These are phyloP conservation scores for Aspergillus baeticus DNA, from an alignment of 495 filamentous ascomycete genomes.

Conservation along the genomic window DNA sequence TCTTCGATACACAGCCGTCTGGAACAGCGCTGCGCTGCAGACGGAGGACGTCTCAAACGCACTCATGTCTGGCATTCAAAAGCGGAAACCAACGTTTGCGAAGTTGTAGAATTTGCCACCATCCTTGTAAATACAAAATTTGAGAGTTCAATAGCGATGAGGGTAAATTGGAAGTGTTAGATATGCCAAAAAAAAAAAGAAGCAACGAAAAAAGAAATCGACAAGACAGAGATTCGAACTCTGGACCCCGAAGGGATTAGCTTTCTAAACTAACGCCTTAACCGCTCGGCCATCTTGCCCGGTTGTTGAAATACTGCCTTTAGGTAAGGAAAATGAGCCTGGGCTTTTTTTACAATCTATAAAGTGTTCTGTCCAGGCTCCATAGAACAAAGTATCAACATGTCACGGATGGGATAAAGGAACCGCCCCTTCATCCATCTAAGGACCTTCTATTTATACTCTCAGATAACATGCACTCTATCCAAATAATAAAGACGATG, in stretches of 20 bases:
- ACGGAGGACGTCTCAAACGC: conserved; percentile 74
- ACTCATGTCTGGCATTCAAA: conserved; percentile 72
- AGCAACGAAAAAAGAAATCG: conserved; percentile 1
- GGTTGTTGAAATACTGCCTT: neutral
- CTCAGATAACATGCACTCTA: too few relatives aligned
- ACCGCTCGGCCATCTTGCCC: conserved; percentile 12
- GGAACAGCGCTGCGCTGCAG: conserved; percentile 85
- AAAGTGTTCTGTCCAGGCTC: too few relatives aligned
- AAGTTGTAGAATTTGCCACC: conserved; percentile 60
- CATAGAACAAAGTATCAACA: too few relatives aligned
- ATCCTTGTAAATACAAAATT: too few relatives aligned
- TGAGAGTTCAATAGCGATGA: too few relatives aligned
- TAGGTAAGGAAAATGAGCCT: too few relatives aligned
- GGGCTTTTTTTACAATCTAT: too few relatives aligned
- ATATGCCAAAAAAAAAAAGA: neutral
- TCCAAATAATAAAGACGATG: too few relatives aligned
- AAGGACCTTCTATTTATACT: too few relatives aligned
- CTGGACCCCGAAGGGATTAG: conserved; percentile 14
- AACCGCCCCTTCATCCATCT: too few relatives aligned
- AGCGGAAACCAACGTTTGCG: conserved; percentile 78
- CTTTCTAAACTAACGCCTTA: conserved; percentile 13
- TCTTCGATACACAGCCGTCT: conserved; percentile 78
- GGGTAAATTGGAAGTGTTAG: too few relatives aligned
- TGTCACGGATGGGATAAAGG: too few relatives aligned
- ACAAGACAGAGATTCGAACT: conserved; percentile 15